phyloP scores from a whole-genome alignment of 371 early-diverging fungal genomes.

The Rhizopus microsporus region DNA sequence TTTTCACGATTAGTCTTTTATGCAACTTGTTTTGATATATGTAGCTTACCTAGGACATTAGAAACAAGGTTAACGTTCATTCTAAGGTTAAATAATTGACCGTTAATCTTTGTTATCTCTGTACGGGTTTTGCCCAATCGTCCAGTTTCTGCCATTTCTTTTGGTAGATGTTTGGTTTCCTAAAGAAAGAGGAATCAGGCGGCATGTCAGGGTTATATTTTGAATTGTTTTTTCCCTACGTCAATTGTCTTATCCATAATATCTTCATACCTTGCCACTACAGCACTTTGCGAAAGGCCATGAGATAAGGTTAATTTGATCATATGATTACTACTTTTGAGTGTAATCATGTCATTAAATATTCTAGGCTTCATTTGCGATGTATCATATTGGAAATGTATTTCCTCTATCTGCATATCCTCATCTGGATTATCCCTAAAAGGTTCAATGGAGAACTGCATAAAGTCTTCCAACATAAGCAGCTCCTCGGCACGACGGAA shows the following conservation, averaged over 20 bases:
- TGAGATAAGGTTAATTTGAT: slow-evolving; percentile 75
- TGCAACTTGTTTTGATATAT: not conserved
- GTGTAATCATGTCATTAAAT: slow-evolving; percentile 74
- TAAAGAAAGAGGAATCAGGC: slow-evolving; percentile 3
- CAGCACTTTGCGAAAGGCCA: slow-evolving; percentile 69
- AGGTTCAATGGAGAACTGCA: slow-evolving; percentile 48
- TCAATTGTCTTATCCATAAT: slow-evolving; percentile 72
- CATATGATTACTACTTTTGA: slow-evolving; percentile 77
- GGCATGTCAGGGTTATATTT: not conserved
- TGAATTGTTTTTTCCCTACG: slow-evolving; percentile 19
- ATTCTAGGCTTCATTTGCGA: slow-evolving; percentile 58
- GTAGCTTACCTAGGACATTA: slow-evolving; percentile 46
- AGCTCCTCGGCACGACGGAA: slow-evolving; percentile 86
- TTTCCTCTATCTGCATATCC: slow-evolving; percentile 90
- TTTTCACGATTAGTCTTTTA: not conserved
- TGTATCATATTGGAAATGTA: slow-evolving; percentile 86
- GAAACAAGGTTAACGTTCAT: slow-evolving; percentile 64
- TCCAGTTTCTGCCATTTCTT: slow-evolving; percentile 54
- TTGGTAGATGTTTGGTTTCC: slow-evolving; percentile 54
- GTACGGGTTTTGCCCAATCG: slow-evolving; percentile 55
- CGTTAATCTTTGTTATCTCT: slow-evolving; percentile 84
- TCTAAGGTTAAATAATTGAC: slow-evolving; percentile 59
- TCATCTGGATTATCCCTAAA: slow-evolving; percentile 56
- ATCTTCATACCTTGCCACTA: slow-evolving; percentile 70
- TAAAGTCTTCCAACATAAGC: slow-evolving; percentile 73